Percentiles rank a stretch among this genome's conserved stretches.
Conservation (phyloP, 495 filamentous ascomycete genomes). For the Penicillium simplicissimum region DNA sequence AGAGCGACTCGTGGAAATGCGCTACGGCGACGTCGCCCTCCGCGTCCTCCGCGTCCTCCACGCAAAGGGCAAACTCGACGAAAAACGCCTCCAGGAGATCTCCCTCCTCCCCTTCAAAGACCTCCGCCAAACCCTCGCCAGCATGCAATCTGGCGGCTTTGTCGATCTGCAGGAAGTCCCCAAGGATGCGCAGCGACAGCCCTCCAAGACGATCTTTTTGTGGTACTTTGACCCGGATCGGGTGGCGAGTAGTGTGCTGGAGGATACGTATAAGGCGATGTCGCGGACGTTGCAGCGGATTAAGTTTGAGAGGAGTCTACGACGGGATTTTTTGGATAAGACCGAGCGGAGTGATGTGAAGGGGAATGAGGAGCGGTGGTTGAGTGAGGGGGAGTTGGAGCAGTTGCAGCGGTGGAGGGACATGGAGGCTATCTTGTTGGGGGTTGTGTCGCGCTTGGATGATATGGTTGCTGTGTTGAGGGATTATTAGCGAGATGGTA, state of each 20-base stretch:
- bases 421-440: conserved; percentile 72
- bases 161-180: conserved; percentile 92
- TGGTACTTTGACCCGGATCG: conserved; percentile 85
- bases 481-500: conserved; percentile 70
- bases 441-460: conserved; percentile 77
- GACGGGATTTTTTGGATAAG: conserved; percentile 68
- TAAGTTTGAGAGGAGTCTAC: conserved; percentile 65
- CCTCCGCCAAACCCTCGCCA: conserved; percentile 74
- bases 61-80: conserved; percentile 85
- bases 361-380: conserved; percentile 73
- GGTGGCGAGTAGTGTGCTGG: conserved; percentile 62
- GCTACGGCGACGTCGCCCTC: conserved; percentile 71
- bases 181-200: conserved; percentile 72
- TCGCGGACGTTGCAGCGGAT: conserved; percentile 77
- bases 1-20: conserved; percentile 71
- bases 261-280: conserved; percentile 86
- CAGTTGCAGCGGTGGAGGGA: conserved; percentile 66
- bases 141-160: conserved; percentile 79
- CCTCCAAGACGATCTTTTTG: conserved; percentile 78
- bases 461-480: conserved; percentile 78
- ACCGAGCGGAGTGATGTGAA: conserved; percentile 80
- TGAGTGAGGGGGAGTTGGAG: conserved; percentile 66
- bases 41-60: conserved; percentile 80
- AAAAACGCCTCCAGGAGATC: conserved; percentile 75
- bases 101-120: conserved; percentile 78